Evolutionary conservation across 805 yeast species (phyloP).

Genomic region (Candida odintsovae): DNA sequence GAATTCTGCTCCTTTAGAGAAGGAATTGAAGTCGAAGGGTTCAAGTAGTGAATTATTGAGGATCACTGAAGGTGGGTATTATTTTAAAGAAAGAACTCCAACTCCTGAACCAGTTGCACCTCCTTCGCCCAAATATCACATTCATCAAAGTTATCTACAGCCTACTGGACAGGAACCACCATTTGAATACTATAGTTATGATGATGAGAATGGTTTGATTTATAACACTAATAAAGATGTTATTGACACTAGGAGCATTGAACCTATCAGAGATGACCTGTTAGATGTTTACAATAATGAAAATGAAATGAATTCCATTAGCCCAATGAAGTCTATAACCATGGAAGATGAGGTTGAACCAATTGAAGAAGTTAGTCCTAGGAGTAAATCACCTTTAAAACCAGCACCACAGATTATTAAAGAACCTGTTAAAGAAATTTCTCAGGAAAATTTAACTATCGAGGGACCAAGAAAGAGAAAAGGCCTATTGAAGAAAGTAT

Average conservation of each 20-base stretch:
- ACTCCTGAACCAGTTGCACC: neutral
- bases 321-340: neutral
- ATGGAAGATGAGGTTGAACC: neutral
- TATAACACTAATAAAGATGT: neutral
- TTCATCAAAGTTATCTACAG: neutral
- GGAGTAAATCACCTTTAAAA: neutral
- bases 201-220: neutral
- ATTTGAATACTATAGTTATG: neutral
- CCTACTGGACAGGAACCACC: neutral
- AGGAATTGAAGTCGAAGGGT: conserved; percentile 5
- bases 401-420: neutral
- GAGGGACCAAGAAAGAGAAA: neutral
- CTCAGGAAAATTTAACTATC: neutral
- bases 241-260: neutral
- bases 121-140: neutral
- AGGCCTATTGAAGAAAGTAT: neutral
- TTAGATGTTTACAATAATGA: neutral
- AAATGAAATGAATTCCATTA: neutral
- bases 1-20: conserved; percentile 12
- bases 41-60: conserved; percentile 17
- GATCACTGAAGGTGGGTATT: conserved; percentile 22
- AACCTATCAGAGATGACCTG: neutral
- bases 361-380: neutral
- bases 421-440: neutral
- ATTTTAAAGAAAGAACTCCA: conserved; percentile 3